Conservation (phyloP, 371 early-diverging fungal species). For the Lichtheimia ornata region DNA sequence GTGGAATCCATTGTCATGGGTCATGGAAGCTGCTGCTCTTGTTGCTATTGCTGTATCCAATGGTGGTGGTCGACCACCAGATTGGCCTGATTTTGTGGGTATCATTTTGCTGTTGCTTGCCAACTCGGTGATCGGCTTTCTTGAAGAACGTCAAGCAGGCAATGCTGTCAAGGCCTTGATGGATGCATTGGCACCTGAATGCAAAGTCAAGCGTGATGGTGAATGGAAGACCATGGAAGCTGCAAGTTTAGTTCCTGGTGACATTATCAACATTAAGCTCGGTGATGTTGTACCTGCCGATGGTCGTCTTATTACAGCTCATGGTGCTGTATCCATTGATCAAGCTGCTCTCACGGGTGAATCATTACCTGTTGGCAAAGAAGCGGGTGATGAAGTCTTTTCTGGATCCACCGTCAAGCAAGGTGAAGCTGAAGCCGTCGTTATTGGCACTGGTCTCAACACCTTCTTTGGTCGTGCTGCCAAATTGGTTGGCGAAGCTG, state of each 20-base stretch:
- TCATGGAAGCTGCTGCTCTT: conserved; percentile 79
- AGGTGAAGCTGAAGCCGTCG: conserved; percentile 89
- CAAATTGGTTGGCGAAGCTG: conserved; percentile 76
- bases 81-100: conserved; percentile 87
- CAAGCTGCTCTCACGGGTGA: conserved; percentile 90
- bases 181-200: conserved; percentile 77
- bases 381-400: conserved; percentile 70
- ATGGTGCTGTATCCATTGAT: conserved; percentile 63
- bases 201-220: conserved; percentile 67
- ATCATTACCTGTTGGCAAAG: conserved; percentile 74
- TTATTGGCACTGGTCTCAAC: conserved; percentile 83
- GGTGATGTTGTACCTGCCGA: conserved; percentile 87
- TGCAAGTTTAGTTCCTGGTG: conserved; percentile 70
- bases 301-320: conserved; percentile 58
- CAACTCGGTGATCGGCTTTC: conserved; percentile 87
- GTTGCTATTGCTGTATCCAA: conserved; percentile 76
- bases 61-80: conserved; percentile 66
- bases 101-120: conserved; percentile 77
- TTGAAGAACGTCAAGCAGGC: conserved; percentile 83
- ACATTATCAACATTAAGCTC: conserved; percentile 72
- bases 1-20: conserved; percentile 83
- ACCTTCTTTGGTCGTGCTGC: conserved; percentile 94
- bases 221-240: conserved; percentile 62
- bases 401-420: conserved; percentile 90
- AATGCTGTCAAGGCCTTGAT: conserved; percentile 80